phyloP scores from a whole-genome alignment of 176 grass and related monocot genomes.

The Carex myosuroides region DNA sequence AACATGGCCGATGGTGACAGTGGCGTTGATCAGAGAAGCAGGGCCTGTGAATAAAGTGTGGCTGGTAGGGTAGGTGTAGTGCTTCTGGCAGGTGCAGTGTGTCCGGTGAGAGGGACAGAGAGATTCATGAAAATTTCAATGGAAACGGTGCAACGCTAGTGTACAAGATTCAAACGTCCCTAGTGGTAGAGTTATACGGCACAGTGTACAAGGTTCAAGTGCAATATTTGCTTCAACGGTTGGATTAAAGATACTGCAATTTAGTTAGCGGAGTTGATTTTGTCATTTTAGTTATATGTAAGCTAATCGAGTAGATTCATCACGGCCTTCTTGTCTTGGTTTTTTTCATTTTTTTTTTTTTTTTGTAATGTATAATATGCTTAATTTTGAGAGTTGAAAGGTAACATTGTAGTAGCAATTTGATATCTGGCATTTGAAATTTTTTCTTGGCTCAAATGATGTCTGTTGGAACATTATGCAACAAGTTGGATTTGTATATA shows the following conservation, averaged over 20 bases:
- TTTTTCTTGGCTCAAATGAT: background rate
- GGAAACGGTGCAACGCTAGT: constrained; percentile 2
- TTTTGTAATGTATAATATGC: background rate
- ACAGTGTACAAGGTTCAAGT: constrained; percentile 38
- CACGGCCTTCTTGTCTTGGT: background rate
- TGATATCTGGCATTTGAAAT: background rate
- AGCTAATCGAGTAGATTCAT: background rate
- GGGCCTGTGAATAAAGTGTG: too few relatives aligned
- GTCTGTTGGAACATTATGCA: background rate
- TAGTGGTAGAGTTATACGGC: constrained; percentile 70
- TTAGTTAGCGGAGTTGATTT: background rate
- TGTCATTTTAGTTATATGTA: background rate
- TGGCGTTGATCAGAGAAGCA: background rate
- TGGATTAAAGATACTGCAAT: constrained; percentile 42
- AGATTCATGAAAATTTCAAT: background rate
- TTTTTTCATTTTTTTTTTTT: background rate
- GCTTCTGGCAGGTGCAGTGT: too few relatives aligned
- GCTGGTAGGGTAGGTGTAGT: too few relatives aligned
- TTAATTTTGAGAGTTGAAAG: background rate
- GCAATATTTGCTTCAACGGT: constrained; percentile 59
- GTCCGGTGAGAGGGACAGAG: constrained; percentile 24
- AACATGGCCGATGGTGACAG: too few relatives aligned
- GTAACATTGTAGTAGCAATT: background rate
- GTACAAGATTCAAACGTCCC: constrained; percentile 60
- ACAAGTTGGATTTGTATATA: too few relatives aligned